A percentile compares a stretch with the other conserved stretches of the same genome.
phyloP scores from a whole-genome alignment of 768 basidiomycete species.

The Tylopilus vinaceipallidus region DNA sequence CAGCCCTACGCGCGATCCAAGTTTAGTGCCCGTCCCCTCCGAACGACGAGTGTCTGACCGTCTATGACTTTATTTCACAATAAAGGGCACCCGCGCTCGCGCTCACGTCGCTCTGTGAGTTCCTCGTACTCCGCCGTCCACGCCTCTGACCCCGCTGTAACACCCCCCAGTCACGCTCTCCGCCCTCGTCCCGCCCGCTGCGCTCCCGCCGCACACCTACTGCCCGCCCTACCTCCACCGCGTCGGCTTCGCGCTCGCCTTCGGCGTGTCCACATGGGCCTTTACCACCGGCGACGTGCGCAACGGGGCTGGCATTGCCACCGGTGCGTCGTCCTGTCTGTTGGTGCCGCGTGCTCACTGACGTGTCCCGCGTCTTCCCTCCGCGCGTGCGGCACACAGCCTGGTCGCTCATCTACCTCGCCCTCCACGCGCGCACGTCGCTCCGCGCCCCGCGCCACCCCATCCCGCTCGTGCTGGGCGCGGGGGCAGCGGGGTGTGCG shows the following conservation, averaged over 20 bases:
- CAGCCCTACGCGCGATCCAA: constrained; percentile 32
- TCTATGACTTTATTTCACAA: neutral
- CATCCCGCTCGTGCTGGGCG: constrained; percentile 34
- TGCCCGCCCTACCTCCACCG: constrained; percentile 44
- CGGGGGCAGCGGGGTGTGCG: constrained; percentile 29
- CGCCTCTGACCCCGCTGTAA: neutral
- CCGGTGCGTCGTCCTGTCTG: constrained; percentile 13
- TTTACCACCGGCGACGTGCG: constrained; percentile 37
- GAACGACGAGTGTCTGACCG: constrained; percentile 16
- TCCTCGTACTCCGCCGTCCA: neutral
- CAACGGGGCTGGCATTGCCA: constrained; percentile 46
- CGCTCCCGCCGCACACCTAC: constrained; percentile 25
- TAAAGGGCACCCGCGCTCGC: constrained; percentile 30
- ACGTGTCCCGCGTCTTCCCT: neutral
- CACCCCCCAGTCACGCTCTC: constrained; percentile 36
- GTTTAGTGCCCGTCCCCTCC: constrained; percentile 23
- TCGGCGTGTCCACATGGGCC: constrained; percentile 45
- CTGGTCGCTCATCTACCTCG: constrained; percentile 46
- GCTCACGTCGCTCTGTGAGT: constrained; percentile 37
- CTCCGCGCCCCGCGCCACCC: constrained; percentile 30
- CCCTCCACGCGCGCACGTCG: constrained; percentile 38
- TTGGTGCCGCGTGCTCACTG: neutral
- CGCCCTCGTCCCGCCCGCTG: constrained; percentile 35
- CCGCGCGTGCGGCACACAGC: constrained; percentile 24
- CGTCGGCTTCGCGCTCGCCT: constrained; percentile 42